phyloP scores from a whole-genome alignment of 2,329 filamentous ascomycete genomes.

The Corynespora cassiicola region DNA sequence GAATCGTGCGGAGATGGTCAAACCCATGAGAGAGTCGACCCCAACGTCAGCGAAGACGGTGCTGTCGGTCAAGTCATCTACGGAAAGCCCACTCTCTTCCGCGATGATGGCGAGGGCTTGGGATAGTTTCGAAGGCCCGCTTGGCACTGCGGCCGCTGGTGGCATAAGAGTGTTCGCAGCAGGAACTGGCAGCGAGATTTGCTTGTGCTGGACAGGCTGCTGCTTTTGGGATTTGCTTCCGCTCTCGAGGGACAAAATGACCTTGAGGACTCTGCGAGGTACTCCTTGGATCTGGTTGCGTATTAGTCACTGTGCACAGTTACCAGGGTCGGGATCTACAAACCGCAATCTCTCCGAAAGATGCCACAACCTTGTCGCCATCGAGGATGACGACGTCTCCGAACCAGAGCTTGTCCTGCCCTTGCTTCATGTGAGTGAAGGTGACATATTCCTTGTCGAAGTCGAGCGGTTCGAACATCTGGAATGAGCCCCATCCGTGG shows the following conservation, averaged over 20 bases:
- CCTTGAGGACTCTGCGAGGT: conserved; percentile 11
- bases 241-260: conserved; percentile 12
- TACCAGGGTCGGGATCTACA: background rate
- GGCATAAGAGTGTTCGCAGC: too few species aligned
- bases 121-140: background rate
- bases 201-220: background rate
- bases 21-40: conserved; percentile 33
- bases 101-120: conserved; percentile 26
- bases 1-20: conserved; percentile 28
- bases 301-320: too few species aligned
- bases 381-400: conserved; percentile 19
- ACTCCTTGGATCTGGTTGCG: conserved; percentile 10
- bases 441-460: conserved; percentile 13
- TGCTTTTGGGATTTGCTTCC: conserved; percentile 12
- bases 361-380: conserved; percentile 11
- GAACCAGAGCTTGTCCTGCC: conserved; percentile 6
- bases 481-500: conserved; percentile 25
- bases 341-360: conserved; percentile 10
- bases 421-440: conserved; percentile 13
- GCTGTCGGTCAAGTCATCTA: conserved; percentile 31
- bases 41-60: conserved; percentile 31
- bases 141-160: background rate
- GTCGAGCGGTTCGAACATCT: conserved; percentile 11
- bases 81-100: conserved; percentile 34
- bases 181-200: too few species aligned